Percentiles rank a stretch among this genome's conserved stretches.
Conservation (phyloP, 78 protist species). For the Dictyostelium discoideum region DNA sequence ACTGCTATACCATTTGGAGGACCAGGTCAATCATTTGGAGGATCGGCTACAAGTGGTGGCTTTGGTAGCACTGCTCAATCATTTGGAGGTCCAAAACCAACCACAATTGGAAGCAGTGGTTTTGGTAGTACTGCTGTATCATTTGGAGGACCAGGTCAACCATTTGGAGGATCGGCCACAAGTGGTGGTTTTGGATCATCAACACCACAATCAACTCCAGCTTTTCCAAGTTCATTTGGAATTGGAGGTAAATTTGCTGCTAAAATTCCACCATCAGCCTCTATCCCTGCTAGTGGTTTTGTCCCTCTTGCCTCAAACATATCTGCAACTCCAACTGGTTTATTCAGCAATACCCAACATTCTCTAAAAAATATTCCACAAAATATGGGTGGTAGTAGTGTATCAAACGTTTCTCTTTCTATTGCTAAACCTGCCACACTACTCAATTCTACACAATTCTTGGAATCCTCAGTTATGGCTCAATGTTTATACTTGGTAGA, state of each 20-base stretch:
- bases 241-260: constrained; percentile 14
- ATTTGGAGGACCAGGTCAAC: no score
- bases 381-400: background rate
- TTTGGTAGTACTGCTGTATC: background rate
- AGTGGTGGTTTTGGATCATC: background rate
- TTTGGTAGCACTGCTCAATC: background rate
- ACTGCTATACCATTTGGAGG: no score
- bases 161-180: background rate
- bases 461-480: background rate
- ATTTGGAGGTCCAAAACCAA: no score
- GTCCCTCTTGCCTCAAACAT: background rate
- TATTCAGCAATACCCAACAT: background rate
- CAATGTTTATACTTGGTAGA: background rate
- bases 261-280: background rate
- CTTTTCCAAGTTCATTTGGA: constrained; percentile 1
- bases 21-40: no score
- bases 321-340: background rate
- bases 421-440: background rate
- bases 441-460: background rate
- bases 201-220: background rate
- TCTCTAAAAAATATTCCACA: background rate
- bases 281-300: background rate
- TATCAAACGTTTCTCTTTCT: background rate
- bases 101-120: background rate
- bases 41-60: background rate